Base-by-base conservation (phyloP, 805 yeast genomes). In the Brettanomyces custersianus region DNA sequence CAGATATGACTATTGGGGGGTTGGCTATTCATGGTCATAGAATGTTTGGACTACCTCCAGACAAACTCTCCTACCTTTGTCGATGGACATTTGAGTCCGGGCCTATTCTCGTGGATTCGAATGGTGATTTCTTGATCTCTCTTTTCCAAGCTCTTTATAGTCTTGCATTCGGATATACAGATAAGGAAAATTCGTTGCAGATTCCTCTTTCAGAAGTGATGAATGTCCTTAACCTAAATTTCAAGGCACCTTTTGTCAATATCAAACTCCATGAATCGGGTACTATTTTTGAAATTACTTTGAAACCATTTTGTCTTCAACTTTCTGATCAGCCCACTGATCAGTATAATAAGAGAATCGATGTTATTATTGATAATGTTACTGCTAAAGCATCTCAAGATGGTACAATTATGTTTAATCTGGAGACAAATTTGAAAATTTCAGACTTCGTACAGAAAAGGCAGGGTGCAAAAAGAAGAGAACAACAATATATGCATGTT, bases 1-100 rank as follows among this genome's bases (percentile, higher is more conserved):
- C 77, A 1, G 74, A 75, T 30, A 46, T 83, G 21, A 45, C 53
- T 4, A 65, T 83, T 33, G 81, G 80, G 48, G 77, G 80, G 1
- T 51, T 81, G 10, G 50, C 68, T 2, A 65, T 85, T 18, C 94
- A 84, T 55, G 94, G 95, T 1, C 95, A 90, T 55, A 67, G 97
- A 49, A 77, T 88, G 78, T 86, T 86, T 62, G 98, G 98, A 0
- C 53, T 86, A 2, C 95, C 95, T 0, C 96, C 96, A 0, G 63
- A 67, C 6, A 94, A 85, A 51, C 86, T 90, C 1, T 85, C 96
- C 0, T 92, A 84, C 52, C 76, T 73, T 43, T 87, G 96, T 49
- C 79, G 83, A 40, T 92, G 98, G 98, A 88, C 81, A 40, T 74
- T 92, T 45, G 73, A 70, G 20, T 51, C 80, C 1, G 94, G 88